phyloP scores from a whole-genome alignment of 345 rosid species.

The Citrus glauca region DNA sequence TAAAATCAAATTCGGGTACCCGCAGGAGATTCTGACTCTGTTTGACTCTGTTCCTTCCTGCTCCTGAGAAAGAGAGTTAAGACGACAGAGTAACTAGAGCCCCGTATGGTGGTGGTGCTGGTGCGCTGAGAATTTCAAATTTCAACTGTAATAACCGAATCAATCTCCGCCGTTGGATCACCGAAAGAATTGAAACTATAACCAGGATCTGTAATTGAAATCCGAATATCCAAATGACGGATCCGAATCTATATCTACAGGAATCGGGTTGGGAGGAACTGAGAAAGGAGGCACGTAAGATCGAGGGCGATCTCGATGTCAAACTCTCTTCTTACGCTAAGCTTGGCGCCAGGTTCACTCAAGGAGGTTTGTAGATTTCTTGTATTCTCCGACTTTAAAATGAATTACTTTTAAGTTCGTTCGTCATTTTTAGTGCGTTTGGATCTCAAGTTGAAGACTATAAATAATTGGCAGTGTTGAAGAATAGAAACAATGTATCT shows the following conservation, averaged over 20 bases:
- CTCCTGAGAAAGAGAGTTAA: background rate
- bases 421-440: background rate
- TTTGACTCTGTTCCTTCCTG: background rate
- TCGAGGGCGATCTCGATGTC: conserved; percentile 97
- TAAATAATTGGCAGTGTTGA: background rate
- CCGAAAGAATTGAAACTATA: background rate
- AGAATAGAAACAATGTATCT: background rate
- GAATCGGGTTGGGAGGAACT: conserved; percentile 98
- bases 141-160: conserved; percentile 6
- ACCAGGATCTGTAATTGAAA: conserved; percentile 22
- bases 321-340: conserved; percentile 98
- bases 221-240: conserved; percentile 56
- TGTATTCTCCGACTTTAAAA: background rate
- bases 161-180: conserved; percentile 22
- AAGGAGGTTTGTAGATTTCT: conserved; percentile 55
- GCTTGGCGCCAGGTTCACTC: conserved; percentile 88
- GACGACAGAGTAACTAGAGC: background rate
- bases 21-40: background rate
- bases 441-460: conserved; percentile 3
- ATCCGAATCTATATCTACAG: conserved; percentile 72
- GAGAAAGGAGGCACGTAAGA: conserved; percentile 84
- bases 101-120: background rate
- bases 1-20: background rate
- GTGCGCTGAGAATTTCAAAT: background rate
- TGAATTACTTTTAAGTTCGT: background rate